Evolutionary conservation across 192 early-diverging fungal genomes (phyloP).

Genomic region (Rhizoclosmatium globosum): DNA sequence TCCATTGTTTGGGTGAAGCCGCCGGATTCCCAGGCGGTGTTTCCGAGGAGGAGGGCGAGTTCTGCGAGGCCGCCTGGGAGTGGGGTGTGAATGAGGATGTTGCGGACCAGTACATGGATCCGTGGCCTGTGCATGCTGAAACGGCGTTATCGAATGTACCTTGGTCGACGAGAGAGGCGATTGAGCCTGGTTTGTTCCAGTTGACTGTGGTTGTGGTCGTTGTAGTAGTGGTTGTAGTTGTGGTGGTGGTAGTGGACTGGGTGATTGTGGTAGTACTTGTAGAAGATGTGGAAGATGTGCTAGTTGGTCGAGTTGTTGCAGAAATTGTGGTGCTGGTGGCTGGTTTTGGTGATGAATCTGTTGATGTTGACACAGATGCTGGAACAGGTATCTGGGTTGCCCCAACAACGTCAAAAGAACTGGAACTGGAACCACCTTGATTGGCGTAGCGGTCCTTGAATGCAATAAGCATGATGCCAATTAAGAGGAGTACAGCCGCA

Average conservation of each 20-base stretch:
- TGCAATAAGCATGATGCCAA: too few species aligned
- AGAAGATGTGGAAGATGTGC: not conserved
- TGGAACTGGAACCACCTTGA: too few species aligned
- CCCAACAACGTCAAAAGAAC: too few species aligned
- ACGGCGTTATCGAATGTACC: not conserved
- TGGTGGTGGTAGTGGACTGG: not conserved
- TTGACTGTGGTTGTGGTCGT: not conserved
- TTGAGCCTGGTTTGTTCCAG: not conserved
- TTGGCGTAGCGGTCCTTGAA: too few species aligned
- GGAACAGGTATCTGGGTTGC: too few species aligned
- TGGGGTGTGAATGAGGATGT: not conserved
- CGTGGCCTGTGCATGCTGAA: not conserved
- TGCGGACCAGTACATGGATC: not conserved
- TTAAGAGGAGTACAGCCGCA: too few species aligned
- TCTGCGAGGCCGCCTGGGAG: constrained; percentile 1
- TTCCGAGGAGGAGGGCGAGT: constrained; percentile 18
- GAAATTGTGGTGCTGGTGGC: not conserved
- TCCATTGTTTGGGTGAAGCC: not conserved
- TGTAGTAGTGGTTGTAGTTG: not conserved
- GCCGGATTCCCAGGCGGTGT: not conserved
- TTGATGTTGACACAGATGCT: too few species aligned
- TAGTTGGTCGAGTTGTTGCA: not conserved
- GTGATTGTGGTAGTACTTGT: not conserved
- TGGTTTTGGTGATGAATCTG: not conserved
- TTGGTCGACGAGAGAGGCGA: constrained; percentile 1